These are phyloP conservation scores for Albugo candida DNA, from an alignment of 352 stramenopile species.

Conservation along the genomic window DNA sequence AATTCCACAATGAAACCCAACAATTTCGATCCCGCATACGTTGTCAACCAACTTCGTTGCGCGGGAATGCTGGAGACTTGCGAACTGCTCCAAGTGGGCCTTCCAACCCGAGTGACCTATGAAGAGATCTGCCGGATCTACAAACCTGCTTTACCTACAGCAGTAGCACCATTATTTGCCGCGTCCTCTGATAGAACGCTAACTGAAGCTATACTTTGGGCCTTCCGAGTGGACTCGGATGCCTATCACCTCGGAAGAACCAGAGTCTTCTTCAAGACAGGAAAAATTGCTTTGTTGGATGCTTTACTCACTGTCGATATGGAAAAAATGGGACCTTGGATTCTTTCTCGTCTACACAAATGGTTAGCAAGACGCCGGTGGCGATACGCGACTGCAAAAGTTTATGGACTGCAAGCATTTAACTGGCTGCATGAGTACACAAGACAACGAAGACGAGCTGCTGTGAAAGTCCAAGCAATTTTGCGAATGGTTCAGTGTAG, in stretches of 20 bases:
- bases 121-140: conserved; percentile 79
- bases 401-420: conserved; percentile 66
- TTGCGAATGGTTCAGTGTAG: conserved; percentile 76
- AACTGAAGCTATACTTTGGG: conserved; percentile 77
- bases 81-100: conserved; percentile 80
- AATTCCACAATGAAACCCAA: conserved; percentile 62
- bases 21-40: conserved; percentile 77
- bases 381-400: conserved; percentile 71
- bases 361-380: conserved; percentile 69
- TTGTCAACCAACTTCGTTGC: conserved; percentile 79
- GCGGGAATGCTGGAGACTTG: conserved; percentile 80
- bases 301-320: conserved; percentile 78
- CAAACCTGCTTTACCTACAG: conserved; percentile 51
- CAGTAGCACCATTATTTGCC: conserved; percentile 63
- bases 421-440: conserved; percentile 60
- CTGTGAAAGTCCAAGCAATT: conserved; percentile 69
- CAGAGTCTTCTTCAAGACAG: conserved; percentile 85
- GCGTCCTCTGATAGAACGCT: conserved; percentile 72
- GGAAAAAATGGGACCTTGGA: conserved; percentile 80
- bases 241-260: conserved; percentile 77
- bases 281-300: conserved; percentile 78
- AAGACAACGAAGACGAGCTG: conserved; percentile 42
- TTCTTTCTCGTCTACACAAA: conserved; percentile 65
- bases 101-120: conserved; percentile 79
- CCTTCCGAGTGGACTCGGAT: conserved; percentile 72